These are phyloP conservation scores for Calendula officinalis DNA, from an alignment of 129 eudicot genomes.

Conservation along the genomic window DNA sequence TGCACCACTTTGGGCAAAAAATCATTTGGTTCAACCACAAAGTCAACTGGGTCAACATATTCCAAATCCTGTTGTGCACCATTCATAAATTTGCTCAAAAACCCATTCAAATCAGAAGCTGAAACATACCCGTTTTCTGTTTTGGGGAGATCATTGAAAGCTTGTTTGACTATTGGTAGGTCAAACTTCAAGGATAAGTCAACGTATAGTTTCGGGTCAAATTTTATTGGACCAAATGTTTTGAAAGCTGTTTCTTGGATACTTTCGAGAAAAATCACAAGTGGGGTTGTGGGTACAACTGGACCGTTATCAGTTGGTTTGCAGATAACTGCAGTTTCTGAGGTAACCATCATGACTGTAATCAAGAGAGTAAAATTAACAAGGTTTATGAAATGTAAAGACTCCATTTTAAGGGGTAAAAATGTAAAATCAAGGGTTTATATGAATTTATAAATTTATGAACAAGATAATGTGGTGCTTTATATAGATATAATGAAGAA, in stretches of 20 bases:
- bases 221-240: slow-evolving; percentile 54
- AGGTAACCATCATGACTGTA: slow-evolving; percentile 29
- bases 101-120: slow-evolving; percentile 37
- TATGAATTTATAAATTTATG: slow-evolving; percentile 2
- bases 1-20: slow-evolving; percentile 68
- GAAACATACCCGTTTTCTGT: slow-evolving; percentile 49
- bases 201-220: slow-evolving; percentile 76
- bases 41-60: slow-evolving; percentile 62
- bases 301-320: slow-evolving; percentile 46
- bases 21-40: slow-evolving; percentile 59
- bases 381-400: background rate
- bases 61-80: slow-evolving; percentile 65
- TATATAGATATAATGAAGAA: slow-evolving; percentile 3
- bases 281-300: slow-evolving; percentile 64
- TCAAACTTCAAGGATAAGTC: slow-evolving; percentile 65
- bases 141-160: slow-evolving; percentile 46
- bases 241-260: slow-evolving; percentile 65
- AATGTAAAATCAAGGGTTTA: slow-evolving; percentile 11
- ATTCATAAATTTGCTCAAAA: slow-evolving; percentile 43
- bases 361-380: slow-evolving; percentile 4
- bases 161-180: slow-evolving; percentile 44
- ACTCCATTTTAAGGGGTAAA: slow-evolving; percentile 19
- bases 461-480: background rate
- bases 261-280: slow-evolving; percentile 54
- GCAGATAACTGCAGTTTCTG: slow-evolving; percentile 21